Conservation (phyloP, 169 alveolate genomes). For the Toxoplasma gondii region DNA sequence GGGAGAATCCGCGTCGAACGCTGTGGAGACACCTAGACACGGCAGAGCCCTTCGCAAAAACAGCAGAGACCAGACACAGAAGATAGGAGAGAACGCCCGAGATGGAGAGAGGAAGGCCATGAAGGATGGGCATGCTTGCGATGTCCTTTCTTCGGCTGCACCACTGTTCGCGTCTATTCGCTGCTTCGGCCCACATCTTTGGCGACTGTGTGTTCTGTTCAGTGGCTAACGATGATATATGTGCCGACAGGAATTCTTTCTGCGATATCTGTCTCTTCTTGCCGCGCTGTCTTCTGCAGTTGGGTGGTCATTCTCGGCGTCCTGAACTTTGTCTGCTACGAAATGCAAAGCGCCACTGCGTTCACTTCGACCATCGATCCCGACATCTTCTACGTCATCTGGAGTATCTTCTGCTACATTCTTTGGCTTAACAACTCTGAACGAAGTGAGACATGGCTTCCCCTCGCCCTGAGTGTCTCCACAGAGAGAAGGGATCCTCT, state of each 20-base stretch:
- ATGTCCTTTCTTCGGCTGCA: too few species aligned
- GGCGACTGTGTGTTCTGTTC: too few species aligned
- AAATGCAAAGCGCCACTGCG: constrained; percentile 63
- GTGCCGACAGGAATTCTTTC: too few species aligned
- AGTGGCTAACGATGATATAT: too few species aligned
- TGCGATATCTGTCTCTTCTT: too few species aligned
- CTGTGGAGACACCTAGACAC: too few species aligned
- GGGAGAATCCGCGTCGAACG: neutral
- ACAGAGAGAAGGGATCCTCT: neutral
- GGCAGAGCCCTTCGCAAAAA: too few species aligned
- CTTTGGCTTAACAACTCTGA: constrained; percentile 58
- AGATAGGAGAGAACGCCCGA: neutral
- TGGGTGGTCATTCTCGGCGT: constrained; percentile 53
- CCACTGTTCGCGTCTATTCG: too few species aligned
- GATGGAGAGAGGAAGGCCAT: neutral
- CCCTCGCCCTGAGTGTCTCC: neutral
- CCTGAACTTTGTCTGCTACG: constrained; percentile 58
- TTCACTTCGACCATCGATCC: constrained; percentile 64
- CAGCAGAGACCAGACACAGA: neutral
- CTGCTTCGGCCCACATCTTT: too few species aligned
- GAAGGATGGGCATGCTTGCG: neutral
- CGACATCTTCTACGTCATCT: constrained; percentile 55
- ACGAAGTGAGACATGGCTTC: constrained; percentile 24
- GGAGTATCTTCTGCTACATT: constrained; percentile 59
- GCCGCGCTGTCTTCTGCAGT: neutral